Evolutionary conservation across 345 rosid genomes (phyloP).

Genomic region (Ricinus communis): DNA sequence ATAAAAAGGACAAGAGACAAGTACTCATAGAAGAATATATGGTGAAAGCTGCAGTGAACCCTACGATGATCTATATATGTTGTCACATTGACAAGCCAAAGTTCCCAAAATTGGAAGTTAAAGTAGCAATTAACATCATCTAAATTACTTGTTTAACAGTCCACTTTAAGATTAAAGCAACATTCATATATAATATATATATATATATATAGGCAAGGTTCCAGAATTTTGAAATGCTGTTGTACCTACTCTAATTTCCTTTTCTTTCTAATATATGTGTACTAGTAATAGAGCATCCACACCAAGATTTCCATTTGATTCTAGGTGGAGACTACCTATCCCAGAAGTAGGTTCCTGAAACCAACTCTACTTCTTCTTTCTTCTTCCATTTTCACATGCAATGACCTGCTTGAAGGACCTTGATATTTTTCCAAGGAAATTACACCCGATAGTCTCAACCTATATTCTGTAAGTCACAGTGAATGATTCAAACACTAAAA

Average conservation of each 20-base stretch:
- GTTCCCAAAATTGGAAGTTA: conserved; percentile 2
- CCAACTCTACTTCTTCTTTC: too few species aligned
- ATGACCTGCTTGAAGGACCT: neutral
- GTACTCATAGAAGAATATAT: too few species aligned
- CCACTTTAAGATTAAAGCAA: neutral
- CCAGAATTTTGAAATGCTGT: neutral
- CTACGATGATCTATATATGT: neutral
- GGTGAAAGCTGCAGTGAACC: too few species aligned
- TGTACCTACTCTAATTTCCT: neutral
- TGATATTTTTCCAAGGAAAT: neutral
- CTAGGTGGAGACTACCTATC: too few species aligned
- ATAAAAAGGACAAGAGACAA: too few species aligned
- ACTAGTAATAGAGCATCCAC: too few species aligned
- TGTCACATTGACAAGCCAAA: neutral
- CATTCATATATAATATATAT: too few species aligned
- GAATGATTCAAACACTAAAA: too few species aligned
- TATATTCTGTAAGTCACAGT: too few species aligned
- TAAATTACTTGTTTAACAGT: neutral
- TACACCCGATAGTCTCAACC: neutral
- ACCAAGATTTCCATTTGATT: too few species aligned
- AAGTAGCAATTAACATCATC: neutral
- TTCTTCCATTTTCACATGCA: neutral
- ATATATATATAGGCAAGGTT: too few species aligned
- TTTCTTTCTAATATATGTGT: neutral
- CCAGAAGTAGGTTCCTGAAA: too few species aligned